Percentiles rank a stretch among this genome's conserved stretches.
phyloP scores from a whole-genome alignment of 2,329 filamentous ascomycete genomes.

The Ophiostoma triangulosporum region DNA sequence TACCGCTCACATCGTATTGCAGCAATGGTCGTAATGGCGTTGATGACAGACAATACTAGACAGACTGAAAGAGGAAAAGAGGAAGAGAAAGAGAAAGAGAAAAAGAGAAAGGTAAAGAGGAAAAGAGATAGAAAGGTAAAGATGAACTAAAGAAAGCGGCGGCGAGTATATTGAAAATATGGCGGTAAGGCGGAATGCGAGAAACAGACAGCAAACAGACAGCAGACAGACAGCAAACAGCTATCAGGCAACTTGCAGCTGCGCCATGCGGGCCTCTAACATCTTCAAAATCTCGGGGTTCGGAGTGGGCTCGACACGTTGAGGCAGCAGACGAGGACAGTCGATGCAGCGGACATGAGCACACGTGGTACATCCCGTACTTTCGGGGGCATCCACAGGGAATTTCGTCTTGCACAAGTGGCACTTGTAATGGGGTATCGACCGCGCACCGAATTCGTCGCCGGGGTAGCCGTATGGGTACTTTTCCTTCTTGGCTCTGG shows the following conservation, averaged over 20 bases:
- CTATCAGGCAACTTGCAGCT: conserved; percentile 22
- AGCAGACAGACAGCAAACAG: background rate
- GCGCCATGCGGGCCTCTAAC: conserved; percentile 41
- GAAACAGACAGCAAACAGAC: background rate
- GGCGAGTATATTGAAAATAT: background rate
- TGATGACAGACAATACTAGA: no score
- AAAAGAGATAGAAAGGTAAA: background rate
- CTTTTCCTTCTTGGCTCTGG: conserved; percentile 51
- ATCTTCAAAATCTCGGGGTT: conserved; percentile 46
- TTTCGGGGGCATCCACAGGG: conserved; percentile 34
- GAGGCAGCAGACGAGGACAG: conserved; percentile 45
- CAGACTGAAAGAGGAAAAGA: no score
- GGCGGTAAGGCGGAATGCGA: background rate
- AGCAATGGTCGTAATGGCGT: no score
- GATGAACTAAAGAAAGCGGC: no score
- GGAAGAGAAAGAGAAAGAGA: background rate
- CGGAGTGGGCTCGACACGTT: conserved; percentile 45
- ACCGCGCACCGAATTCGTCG: conserved; percentile 41
- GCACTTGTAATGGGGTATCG: conserved; percentile 44
- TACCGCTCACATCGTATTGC: no score
- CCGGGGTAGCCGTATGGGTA: conserved; percentile 59
- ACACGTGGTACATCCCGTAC: conserved; percentile 45
- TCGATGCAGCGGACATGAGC: conserved; percentile 44
- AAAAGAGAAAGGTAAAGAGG: background rate
- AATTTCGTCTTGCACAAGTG: conserved; percentile 49